A percentile compares a stretch with the other conserved stretches of the same genome.
Conservation (phyloP, 2,329 filamentous ascomycete species). For the Xylaria sp. region DNA sequence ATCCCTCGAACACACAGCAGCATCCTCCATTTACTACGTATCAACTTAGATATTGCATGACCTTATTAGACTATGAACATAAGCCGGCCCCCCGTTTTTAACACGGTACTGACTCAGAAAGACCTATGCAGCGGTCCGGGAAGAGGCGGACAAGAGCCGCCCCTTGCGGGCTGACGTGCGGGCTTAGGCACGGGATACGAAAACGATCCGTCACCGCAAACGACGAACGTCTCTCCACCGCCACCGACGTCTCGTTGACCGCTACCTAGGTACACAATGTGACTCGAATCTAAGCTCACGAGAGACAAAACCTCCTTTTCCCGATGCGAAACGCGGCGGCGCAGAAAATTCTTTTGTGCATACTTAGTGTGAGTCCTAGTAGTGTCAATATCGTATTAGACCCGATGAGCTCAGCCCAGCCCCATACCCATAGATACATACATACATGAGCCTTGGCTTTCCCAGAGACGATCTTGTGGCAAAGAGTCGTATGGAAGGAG, state of each 20-base stretch:
- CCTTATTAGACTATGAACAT: not conserved
- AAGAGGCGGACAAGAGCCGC: not conserved
- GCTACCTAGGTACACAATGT: not conserved
- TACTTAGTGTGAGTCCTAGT: not conserved
- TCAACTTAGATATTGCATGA: not conserved
- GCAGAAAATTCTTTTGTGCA: conserved; percentile 1
- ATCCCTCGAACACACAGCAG: not conserved
- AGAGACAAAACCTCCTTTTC: not conserved
- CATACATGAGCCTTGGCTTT: conserved; percentile 5
- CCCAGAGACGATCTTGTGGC: conserved; percentile 15
- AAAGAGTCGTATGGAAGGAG: not conserved
- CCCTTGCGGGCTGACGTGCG: conserved; percentile 1
- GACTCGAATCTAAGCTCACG: not conserved
- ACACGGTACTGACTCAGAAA: not conserved
- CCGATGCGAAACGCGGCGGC: not conserved
- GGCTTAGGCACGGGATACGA: not conserved
- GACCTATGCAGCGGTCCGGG: not conserved
- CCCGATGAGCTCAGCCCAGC: conserved; percentile 14
- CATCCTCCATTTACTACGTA: not conserved
- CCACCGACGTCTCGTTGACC: conserved; percentile 1
- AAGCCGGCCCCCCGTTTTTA: conserved; percentile 1
- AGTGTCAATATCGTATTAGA: not conserved
- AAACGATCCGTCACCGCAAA: not conserved
- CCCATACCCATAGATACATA: not conserved
- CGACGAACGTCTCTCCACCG: not conserved